Evolutionary conservation across 2,329 filamentous ascomycete species (phyloP), one percentile per base, ranked within the genome.

Genomic region (Pseudocercospora macadamiae): DNA sequence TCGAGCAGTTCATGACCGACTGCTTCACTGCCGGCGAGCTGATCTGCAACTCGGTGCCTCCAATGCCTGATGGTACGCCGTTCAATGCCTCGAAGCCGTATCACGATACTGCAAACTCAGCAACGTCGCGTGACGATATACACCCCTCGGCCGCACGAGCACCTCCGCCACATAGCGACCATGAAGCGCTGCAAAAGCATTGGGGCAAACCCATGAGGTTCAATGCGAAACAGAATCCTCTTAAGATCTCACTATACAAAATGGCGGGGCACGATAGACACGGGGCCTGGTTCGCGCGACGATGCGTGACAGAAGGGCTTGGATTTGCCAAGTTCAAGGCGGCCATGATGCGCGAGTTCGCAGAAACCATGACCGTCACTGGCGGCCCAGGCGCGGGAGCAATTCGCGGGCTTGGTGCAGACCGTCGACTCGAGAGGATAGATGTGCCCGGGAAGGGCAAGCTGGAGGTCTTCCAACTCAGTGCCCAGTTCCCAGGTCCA

Each of bases 401-500:
- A 65, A 87, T 97, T 48, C 83, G 93, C 65, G 93, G 93, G 1
- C 91, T 97, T 70, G 91, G 91, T 1, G 91, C 89, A 1, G 91
- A 96, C 71, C 86, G 82, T 70, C 82, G 83, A 61, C 79, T 96
- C 9, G 91, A 91, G 73, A 81, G 84, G 54, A 77, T 82, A 42
- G 77, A 79, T 7, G 80, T 86, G 6, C 80, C 85, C 7, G 84
- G 82, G 2, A 75, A 83, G 18, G 87, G 88, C 8, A 83, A 83
- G 67, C 72, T 89, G 54, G 84, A 90, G 76, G 90, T 96, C 3
- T 96, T 90, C 69, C 87, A 93, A 70, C 82, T 96, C 1, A 93
- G 90, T 19, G 92, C 92, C 2, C 89, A 95, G 71, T 97, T 97
- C 67, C 92, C 93, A 0, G 91, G 91, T 0, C 93, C 93, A 3